These are phyloP conservation scores for Hura crepitans DNA, from an alignment of 441 rosid genomes.

Conservation along the genomic window DNA sequence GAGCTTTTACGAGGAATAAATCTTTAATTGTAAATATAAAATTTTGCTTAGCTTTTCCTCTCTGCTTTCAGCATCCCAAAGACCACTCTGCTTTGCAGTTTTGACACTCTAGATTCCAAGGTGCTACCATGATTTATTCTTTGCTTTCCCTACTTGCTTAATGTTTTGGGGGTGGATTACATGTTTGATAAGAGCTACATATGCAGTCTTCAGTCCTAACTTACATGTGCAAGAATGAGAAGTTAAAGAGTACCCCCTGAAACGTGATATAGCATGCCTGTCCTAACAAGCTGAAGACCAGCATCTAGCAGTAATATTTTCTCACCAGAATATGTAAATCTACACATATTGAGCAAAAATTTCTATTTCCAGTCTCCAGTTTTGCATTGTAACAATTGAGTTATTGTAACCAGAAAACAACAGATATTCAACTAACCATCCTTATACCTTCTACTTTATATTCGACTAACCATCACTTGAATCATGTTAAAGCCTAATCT, in stretches of 20 bases:
- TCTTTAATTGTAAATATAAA: background rate
- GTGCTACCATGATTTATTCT: background rate
- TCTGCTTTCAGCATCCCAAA: background rate
- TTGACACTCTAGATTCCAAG: background rate
- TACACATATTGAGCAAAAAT: background rate
- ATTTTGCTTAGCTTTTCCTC: background rate
- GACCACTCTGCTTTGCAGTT: background rate
- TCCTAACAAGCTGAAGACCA: background rate
- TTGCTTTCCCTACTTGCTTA: background rate
- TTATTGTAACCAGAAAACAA: slow-evolving; percentile 2
- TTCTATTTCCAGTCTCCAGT: background rate
- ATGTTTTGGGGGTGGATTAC: background rate
- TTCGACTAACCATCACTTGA: background rate
- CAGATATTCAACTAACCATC: background rate
- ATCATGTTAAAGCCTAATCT: background rate
- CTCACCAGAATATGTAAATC: slow-evolving; percentile 3
- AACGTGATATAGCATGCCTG: background rate
- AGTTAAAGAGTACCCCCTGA: background rate
- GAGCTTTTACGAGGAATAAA: background rate
- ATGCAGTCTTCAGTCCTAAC: background rate
- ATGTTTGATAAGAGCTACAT: background rate
- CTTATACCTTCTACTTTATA: background rate
- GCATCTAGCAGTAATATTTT: background rate
- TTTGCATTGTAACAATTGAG: background rate
- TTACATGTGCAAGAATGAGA: background rate